A percentile compares a stretch with the other conserved stretches of the same genome.
phyloP scores from a whole-genome alignment of 768 basidiomycete genomes.

The Tulasnella calospora region DNA sequence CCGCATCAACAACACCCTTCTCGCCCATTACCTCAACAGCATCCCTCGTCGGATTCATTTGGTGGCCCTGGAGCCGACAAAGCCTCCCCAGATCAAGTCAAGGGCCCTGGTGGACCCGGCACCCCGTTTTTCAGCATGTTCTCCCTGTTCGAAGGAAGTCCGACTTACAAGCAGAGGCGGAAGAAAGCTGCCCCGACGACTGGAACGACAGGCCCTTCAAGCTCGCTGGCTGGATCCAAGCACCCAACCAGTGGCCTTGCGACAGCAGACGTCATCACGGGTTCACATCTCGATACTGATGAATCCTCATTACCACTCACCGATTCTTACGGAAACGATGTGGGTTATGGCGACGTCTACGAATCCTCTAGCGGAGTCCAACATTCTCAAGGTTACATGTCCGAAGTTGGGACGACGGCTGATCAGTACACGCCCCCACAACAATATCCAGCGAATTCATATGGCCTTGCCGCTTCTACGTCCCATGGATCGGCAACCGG shows the following conservation, averaged over 20 bases:
- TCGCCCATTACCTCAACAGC: not conserved
- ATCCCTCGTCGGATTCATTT: not conserved
- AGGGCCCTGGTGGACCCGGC: slow-evolving; percentile 13
- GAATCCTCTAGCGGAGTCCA: not conserved
- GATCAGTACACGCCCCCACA: not conserved
- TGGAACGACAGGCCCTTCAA: slow-evolving; percentile 28
- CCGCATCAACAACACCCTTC: not conserved
- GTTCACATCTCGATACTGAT: not conserved
- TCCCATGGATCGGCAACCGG: not conserved
- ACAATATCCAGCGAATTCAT: not conserved
- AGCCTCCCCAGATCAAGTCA: slow-evolving; percentile 7
- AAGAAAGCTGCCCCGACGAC: slow-evolving; percentile 57
- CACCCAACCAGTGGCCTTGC: slow-evolving; percentile 15
- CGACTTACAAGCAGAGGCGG: slow-evolving; percentile 82
- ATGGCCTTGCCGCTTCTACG: not conserved
- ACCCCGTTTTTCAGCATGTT: slow-evolving; percentile 57
- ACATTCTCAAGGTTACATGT: not conserved
- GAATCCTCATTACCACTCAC: not conserved
- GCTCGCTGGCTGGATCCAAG: not conserved
- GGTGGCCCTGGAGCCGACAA: slow-evolving; percentile 1
- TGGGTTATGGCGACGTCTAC: not conserved
- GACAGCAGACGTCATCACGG: slow-evolving; percentile 19
- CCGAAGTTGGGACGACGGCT: not conserved
- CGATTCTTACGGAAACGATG: not conserved
- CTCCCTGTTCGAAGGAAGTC: slow-evolving; percentile 77